Evolutionary conservation across 768 basidiomycete genomes (phyloP).

Genomic region (Mycena indigotica): DNA sequence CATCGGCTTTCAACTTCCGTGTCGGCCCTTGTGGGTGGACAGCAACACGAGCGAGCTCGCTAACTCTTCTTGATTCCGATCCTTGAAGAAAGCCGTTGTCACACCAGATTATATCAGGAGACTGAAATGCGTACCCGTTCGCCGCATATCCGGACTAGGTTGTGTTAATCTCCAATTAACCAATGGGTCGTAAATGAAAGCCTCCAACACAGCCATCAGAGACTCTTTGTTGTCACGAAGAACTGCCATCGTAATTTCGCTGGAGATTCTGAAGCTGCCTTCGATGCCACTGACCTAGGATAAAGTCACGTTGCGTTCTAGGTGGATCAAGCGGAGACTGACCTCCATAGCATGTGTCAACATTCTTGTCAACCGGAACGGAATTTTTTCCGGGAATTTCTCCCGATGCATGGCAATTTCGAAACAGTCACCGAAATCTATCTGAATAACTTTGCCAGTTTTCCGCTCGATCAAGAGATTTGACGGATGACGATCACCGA

Average conservation of each 20-base stretch:
- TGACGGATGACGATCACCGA: slow-evolving; percentile 97
- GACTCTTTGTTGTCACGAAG: slow-evolving; percentile 97
- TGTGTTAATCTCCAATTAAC: slow-evolving; percentile 97
- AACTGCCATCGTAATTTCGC: slow-evolving; percentile 97
- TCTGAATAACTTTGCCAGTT: slow-evolving; percentile 94
- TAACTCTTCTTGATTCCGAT: slow-evolving; percentile 55
- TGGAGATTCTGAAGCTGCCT: slow-evolving; percentile 93
- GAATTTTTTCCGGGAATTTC: slow-evolving; percentile 98
- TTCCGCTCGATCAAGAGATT: slow-evolving; percentile 90
- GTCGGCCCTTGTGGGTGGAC: slow-evolving; percentile 79
- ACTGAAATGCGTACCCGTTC: slow-evolving; percentile 50
- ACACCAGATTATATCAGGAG: neutral
- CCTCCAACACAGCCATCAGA: slow-evolving; percentile 98
- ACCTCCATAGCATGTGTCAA: slow-evolving; percentile 99
- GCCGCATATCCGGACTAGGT: slow-evolving; percentile 72
- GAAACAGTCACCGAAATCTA: slow-evolving; percentile 98
- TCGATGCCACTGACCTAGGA: slow-evolving; percentile 93
- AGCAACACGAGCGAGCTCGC: slow-evolving; percentile 66
- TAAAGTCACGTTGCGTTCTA: slow-evolving; percentile 10
- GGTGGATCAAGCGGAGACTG: neutral
- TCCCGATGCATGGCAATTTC: slow-evolving; percentile 97
- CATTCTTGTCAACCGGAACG: slow-evolving; percentile 98
- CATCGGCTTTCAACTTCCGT: slow-evolving; percentile 85
- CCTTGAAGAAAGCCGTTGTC: slow-evolving; percentile 29
- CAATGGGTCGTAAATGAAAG: slow-evolving; percentile 97